phyloP scores from a whole-genome alignment of 108 stramenopile genomes.

The Parietichytrium sp. region DNA sequence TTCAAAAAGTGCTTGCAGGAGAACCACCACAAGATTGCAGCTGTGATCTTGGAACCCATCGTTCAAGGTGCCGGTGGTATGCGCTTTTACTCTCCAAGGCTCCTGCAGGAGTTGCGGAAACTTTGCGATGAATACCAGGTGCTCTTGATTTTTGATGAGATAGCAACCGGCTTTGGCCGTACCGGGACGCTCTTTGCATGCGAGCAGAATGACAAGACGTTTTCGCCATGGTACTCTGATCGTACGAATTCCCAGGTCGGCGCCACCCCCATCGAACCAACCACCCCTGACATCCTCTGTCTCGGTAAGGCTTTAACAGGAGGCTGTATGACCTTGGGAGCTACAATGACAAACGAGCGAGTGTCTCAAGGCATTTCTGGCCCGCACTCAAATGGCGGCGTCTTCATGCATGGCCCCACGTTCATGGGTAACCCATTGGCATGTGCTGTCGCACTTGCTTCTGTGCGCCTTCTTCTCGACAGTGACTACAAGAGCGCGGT shows the following conservation, averaged over 20 bases:
- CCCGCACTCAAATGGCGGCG: slow-evolving; percentile 4
- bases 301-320: slow-evolving; percentile 80
- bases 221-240: background rate
- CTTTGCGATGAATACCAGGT: slow-evolving; percentile 72
- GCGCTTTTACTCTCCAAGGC: slow-evolving; percentile 74
- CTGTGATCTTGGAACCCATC: slow-evolving; percentile 83
- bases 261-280: background rate
- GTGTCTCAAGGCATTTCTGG: slow-evolving; percentile 68
- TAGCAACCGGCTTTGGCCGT: slow-evolving; percentile 83
- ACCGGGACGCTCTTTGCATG: slow-evolving; percentile 76
- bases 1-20: slow-evolving; percentile 51
- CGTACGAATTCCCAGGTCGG: background rate
- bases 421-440: slow-evolving; percentile 36
- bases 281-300: slow-evolving; percentile 73
- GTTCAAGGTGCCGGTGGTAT: slow-evolving; percentile 87
- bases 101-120: slow-evolving; percentile 60
- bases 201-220: slow-evolving; percentile 48
- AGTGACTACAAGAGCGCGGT: slow-evolving; percentile 65
- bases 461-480: slow-evolving; percentile 57
- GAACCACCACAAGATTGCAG: slow-evolving; percentile 70
- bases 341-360: slow-evolving; percentile 65
- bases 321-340: slow-evolving; percentile 71
- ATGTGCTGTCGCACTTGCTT: slow-evolving; percentile 57
- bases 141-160: slow-evolving; percentile 81
- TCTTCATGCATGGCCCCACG: background rate